phyloP scores from a whole-genome alignment of 106 monocot genomes.

The Acorus gramineus region DNA sequence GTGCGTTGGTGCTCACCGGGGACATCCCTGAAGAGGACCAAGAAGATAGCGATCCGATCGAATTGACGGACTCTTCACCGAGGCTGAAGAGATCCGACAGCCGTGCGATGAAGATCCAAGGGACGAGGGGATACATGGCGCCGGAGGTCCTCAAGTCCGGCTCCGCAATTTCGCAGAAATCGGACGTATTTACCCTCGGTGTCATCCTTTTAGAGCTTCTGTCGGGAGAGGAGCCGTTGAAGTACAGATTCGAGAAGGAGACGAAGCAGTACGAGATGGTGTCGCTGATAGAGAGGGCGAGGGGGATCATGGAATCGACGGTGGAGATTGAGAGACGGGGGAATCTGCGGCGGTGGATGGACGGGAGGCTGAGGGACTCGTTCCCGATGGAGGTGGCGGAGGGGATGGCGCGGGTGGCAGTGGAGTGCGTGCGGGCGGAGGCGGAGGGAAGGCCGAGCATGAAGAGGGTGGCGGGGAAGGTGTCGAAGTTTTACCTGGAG shows the following conservation, averaged over 20 bases:
- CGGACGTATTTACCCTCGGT: conserved; percentile 73
- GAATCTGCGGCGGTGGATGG: conserved; percentile 58
- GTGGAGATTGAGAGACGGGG: conserved; percentile 17
- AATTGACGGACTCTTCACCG: background rate
- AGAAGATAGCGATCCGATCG: background rate
- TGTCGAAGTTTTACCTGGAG: conserved; percentile 48
- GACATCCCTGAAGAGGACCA: conserved; percentile 6
- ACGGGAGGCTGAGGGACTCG: conserved; percentile 62
- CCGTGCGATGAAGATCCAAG: conserved; percentile 34
- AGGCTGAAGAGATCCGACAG: conserved; percentile 12
- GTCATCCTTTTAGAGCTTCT: conserved; percentile 72
- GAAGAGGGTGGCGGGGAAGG: conserved; percentile 54
- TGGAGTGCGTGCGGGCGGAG: conserved; percentile 45
- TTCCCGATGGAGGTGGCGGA: conserved; percentile 64
- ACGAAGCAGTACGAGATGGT: conserved; percentile 16
- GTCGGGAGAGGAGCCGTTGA: conserved; percentile 60
- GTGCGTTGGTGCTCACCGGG: conserved; percentile 46
- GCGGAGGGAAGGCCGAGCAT: conserved; percentile 47
- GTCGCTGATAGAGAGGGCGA: conserved; percentile 59
- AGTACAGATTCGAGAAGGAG: conserved; percentile 10
- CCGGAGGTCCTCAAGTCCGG: conserved; percentile 55
- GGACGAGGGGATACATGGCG: conserved; percentile 69
- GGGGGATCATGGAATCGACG: conserved; percentile 8
- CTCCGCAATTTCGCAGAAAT: conserved; percentile 22
- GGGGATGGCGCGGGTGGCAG: conserved; percentile 38